Base-by-base conservation (phyloP, 805 yeast genomes). In the Yamadazyma olivae region DNA sequence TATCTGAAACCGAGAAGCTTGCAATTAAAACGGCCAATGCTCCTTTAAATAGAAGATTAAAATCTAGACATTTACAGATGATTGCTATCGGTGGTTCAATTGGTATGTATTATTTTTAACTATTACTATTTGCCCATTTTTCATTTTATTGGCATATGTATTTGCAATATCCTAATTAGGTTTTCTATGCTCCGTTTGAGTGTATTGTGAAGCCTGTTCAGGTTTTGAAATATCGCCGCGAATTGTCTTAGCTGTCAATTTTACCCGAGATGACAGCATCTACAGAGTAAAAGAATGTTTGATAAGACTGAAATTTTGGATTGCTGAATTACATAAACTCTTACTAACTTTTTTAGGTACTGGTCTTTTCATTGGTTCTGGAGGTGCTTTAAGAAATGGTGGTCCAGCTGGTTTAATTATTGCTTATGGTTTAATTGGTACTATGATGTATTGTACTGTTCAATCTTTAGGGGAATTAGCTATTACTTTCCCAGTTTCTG, bases 351-450 rank as follows among this genome's bases (percentile, higher is more conserved):
- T 24, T 24, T 9, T 24, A 24, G 95, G 95, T 51, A 83, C 93
- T n/a, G 95, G 93, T 56, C 67, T 87, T 37, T 79, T 87, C 44
- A 81, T 87, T 27, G 89, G 89, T 54, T 75, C 88, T 3, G 86
- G 87, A 44, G 59, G 72, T 17, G 75, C 86, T 3, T 59, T 84
- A 36, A 49, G 70, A 17, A 64, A 70, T 23, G 84, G 88, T 55
- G 93, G 93, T 23, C 91, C 93, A n/a, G 85, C 82, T 44, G 70
- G 81, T 83, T 37, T 67, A 46, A 51, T 81, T 31, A 77, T 80
- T 40, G 81, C 78, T 33, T 80, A 79, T 66, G 46, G 57, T 16
- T 57, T 78, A 32, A 67, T 76, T 32, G 83, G 84, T 48, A 51
- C 73, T 14, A 69, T 81, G 74, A 72, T 81, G 38, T 79, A 69